Evolutionary conservation across 352 stramenopile genomes (phyloP).

Genomic region (Globisporangium takayamanum): DNA sequence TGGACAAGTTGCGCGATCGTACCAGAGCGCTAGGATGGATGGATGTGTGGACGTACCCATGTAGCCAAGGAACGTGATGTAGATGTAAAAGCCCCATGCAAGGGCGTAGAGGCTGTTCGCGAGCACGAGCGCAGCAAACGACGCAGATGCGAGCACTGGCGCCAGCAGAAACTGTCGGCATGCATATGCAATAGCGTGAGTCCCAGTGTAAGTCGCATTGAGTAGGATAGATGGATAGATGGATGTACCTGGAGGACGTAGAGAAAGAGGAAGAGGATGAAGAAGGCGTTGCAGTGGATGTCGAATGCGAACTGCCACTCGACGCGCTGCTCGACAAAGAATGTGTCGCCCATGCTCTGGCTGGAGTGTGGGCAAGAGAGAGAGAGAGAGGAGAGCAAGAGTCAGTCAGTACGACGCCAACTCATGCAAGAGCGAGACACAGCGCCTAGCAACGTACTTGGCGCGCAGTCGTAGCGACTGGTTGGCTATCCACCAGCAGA

Average conservation of each 20-base stretch:
- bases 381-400: not conserved
- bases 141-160: conserved; percentile 88
- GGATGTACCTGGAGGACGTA: conserved; percentile 85
- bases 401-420: too few species aligned
- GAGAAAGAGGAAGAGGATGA: conserved; percentile 94
- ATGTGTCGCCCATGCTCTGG: conserved; percentile 63
- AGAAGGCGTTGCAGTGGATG: conserved; percentile 99
- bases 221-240: not conserved
- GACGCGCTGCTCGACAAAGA: conserved; percentile 94
- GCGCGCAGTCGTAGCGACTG: conserved; percentile 52
- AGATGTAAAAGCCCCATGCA: conserved; percentile 94
- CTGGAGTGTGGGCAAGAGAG: conserved; percentile 15
- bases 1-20: not conserved
- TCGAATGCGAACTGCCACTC: conserved; percentile 99
- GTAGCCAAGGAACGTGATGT: conserved; percentile 98
- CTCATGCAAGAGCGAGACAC: not conserved
- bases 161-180: conserved; percentile 92
- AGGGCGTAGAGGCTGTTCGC: conserved; percentile 93
- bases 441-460: conserved; percentile 24
- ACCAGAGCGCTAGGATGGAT: conserved; percentile 1
- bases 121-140: conserved; percentile 85
- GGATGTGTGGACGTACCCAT: conserved; percentile 52
- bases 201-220: too few species aligned
- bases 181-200: not conserved
- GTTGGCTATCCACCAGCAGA: conserved; percentile 76